Evolutionary conservation across 495 filamentous ascomycete species (phyloP), one percentile per base, ranked within the genome.

Genomic region (Penicillium lagena): DNA sequence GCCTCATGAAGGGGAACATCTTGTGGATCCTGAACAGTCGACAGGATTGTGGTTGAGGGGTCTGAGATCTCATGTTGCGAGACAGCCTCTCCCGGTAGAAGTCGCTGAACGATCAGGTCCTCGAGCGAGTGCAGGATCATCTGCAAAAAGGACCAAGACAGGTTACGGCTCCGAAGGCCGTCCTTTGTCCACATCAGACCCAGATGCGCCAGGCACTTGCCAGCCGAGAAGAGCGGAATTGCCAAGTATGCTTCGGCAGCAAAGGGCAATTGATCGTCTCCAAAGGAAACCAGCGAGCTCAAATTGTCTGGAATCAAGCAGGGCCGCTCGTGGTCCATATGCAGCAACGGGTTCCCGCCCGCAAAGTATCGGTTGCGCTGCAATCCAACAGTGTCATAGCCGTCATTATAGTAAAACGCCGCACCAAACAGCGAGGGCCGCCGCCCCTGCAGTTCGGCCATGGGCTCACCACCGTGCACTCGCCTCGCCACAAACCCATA

Each of bases 61-160:
- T 39, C 41, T 1, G 35, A 38, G 13, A 9, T 41, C 17, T 54
- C 40, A 10, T 39, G 43, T 31, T 48, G 44, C 1, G 42, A 29
- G 12, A 47, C 42, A 4, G 44, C 29, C 12, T 58, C 39, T 9
- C 42, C 54, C 14, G 45, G 38, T 3, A 46, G 44, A 28, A 89
- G 64, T 22, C 82, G 74, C 27, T 78, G 66, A 15, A 80, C 66
- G 31, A 90, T 77, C 45, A 86, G 55, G 54, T 89, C 86, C 54
- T 90, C 86, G 14, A 90, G 65, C n/a, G 84, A 77, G 58, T 87
- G 83, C 39, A 89, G 56, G 33, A 89, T 68, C 77, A 87, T 79
- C 54, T 89, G 83, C 13, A 87, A 63, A 58, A 79, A 86, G 12
- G 73, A 75, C 86, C 86, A 90, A 12, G 80, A 72, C 35, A 88